Conservation (phyloP, 208 protist genomes). For the Plasmodiophora brassicae region DNA sequence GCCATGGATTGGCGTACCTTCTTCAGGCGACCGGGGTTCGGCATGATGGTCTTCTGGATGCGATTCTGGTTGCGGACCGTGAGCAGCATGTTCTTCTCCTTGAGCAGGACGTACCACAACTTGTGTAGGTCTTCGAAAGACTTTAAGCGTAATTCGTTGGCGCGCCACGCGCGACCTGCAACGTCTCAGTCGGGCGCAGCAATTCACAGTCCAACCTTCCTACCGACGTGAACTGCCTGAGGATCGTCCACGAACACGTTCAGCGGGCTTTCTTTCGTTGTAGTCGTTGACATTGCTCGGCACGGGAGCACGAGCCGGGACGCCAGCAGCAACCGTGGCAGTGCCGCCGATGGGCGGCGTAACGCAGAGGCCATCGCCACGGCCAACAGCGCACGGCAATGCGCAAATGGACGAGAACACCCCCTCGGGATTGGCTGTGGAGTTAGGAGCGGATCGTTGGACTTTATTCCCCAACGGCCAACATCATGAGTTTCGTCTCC, state of each 20-base stretch:
- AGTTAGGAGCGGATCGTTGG: no score
- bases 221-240: neutral
- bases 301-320: no score
- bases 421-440: no score
- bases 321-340: no score
- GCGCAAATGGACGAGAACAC: no score
- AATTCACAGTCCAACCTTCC: neutral
- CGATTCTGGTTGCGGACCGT: constrained; percentile 22
- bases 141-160: constrained; percentile 32
- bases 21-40: constrained; percentile 23
- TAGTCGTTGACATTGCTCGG: neutral
- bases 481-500: no score
- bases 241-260: neutral
- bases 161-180: constrained; percentile 11
- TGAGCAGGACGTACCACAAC: constrained; percentile 55
- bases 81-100: constrained; percentile 54
- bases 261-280: neutral
- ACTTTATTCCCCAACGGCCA: no score
- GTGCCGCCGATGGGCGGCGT: no score
- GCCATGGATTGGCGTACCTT: constrained; percentile 52
- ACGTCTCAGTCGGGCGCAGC: neutral
- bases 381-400: no score
- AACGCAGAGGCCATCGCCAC: no score
- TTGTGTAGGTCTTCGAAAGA: constrained; percentile 44
- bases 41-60: constrained; percentile 45